Percentiles rank a stretch among this genome's conserved stretches.
These are phyloP conservation scores for Fusarium compactum DNA, from an alignment of 2,329 filamentous ascomycete genomes.

Conservation along the genomic window DNA sequence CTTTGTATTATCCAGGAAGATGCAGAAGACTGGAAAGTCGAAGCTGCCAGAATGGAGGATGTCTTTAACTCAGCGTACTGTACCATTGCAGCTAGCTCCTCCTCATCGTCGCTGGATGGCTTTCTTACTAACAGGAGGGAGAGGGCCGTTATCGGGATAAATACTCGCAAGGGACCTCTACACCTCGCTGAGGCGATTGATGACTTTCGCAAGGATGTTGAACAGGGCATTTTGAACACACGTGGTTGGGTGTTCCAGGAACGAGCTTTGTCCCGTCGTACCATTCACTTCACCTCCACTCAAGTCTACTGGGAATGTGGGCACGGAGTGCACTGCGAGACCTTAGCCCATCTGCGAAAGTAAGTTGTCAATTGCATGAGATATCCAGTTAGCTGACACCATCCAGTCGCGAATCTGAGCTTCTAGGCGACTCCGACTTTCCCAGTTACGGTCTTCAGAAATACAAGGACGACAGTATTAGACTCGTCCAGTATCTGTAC, in stretches of 20 bases:
- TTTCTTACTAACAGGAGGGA: rapidly evolving
- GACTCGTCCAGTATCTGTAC: background rate
- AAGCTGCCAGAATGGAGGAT: background rate
- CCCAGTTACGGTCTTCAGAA: background rate
- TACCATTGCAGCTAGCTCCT: background rate
- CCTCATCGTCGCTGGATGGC: background rate
- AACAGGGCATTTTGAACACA: background rate
- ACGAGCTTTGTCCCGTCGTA: background rate
- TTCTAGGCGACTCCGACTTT: background rate
- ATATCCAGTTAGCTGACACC: background rate
- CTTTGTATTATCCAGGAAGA: background rate
- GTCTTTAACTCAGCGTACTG: background rate
- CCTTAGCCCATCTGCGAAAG: background rate
- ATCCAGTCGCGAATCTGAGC: background rate
- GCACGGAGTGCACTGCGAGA: slow-evolving; percentile 1
- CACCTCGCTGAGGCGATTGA: background rate
- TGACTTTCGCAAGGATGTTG: background rate
- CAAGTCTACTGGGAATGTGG: slow-evolving; percentile 20
- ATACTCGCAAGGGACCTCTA: rapidly evolving
- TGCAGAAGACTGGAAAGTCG: background rate
- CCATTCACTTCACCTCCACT: background rate
- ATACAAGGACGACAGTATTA: background rate
- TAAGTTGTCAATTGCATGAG: background rate
- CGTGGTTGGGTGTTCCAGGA: slow-evolving; percentile 14
- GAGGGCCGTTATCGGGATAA: background rate